Evolutionary conservation across 208 protist species (phyloP), one percentile per base, ranked within the genome.

Genomic region (Trypanosoma lewisi): DNA sequence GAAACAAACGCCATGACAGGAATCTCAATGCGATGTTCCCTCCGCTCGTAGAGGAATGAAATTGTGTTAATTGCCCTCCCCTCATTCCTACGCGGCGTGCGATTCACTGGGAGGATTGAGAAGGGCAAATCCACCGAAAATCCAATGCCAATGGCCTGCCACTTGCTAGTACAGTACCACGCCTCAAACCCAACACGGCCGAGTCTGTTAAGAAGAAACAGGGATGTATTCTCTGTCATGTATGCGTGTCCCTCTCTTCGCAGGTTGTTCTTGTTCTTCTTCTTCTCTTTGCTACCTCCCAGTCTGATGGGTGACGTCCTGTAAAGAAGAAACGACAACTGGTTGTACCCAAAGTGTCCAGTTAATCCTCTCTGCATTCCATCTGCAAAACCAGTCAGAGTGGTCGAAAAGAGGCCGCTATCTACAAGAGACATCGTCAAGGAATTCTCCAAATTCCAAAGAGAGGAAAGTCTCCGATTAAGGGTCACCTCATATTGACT

Each of bases 1-100:
- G 79, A 86, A 39, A 85, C 68, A 55, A 89, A 85, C 51, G 82
- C 71, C 30, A 87, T 75, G 59, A 95, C 57, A 23, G 89, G 89
- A 42, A 95, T 70, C 31, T 70, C 69, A 58, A 95, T 84, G 51
- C 68, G 67, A 74, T 95, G 80, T 23, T 58, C 36, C 12, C 85
- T 85, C 25, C 86, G 81, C 28, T 44, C 74, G 68, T 91, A 95
- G 12, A 93, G 69, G 28, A 95, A 56, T 8, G 68, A 83, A 2
- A 95, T 36, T 64, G 87, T 67, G 44, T 91, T 91, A 23, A 83
- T 75, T 11, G 85, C 73, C 25, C 64, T 73, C 25, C 70, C 66
- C 68, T 78, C 64, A 30, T 63, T 55, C 53, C 65, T 78, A 48
- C 53, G 37, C 8, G 73, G 28, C 25, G 75, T 78, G 2, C 67